Conservation (phyloP, 176 grass and related monocot species). For the Eragrostis nindensis region DNA sequence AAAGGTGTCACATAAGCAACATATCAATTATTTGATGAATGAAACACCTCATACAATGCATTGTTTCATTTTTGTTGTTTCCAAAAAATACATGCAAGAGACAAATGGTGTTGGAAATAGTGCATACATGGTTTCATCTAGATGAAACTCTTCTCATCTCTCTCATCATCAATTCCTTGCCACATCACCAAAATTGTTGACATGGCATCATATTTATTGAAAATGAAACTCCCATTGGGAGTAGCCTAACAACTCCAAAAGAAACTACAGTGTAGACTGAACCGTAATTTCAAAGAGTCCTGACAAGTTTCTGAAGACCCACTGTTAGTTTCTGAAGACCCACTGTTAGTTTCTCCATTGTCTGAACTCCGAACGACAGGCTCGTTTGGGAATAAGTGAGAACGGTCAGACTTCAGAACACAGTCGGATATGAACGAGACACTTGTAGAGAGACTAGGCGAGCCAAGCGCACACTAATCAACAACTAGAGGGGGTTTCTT, state of each 20-base stretch:
- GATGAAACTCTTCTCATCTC: too few relatives aligned
- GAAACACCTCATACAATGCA: too few relatives aligned
- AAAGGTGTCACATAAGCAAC: too few relatives aligned
- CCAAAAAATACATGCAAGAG: too few relatives aligned
- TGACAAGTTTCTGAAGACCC: background rate
- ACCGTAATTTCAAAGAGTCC: background rate
- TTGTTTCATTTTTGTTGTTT: too few relatives aligned
- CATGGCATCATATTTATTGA: too few relatives aligned
- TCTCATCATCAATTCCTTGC: too few relatives aligned
- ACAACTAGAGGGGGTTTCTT: slow-evolving; percentile 22
- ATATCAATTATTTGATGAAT: too few relatives aligned
- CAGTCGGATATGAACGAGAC: slow-evolving; percentile 35
- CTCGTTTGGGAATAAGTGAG: slow-evolving; percentile 14
- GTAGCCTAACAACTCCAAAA: background rate
- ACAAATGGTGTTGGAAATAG: too few relatives aligned
- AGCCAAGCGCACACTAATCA: slow-evolving; percentile 21
- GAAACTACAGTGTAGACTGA: background rate
- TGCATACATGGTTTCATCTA: too few relatives aligned
- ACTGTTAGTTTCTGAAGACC: background rate
- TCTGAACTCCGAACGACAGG: background rate
- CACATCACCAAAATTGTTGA: too few relatives aligned
- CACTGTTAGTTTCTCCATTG: background rate
- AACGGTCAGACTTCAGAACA: background rate
- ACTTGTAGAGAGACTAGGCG: slow-evolving; percentile 13
- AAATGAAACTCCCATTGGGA: too few relatives aligned